A percentile compares a stretch with the other conserved stretches of the same genome.
phyloP scores from a whole-genome alignment of 106 monocot species.

The Allium fistulosum region DNA sequence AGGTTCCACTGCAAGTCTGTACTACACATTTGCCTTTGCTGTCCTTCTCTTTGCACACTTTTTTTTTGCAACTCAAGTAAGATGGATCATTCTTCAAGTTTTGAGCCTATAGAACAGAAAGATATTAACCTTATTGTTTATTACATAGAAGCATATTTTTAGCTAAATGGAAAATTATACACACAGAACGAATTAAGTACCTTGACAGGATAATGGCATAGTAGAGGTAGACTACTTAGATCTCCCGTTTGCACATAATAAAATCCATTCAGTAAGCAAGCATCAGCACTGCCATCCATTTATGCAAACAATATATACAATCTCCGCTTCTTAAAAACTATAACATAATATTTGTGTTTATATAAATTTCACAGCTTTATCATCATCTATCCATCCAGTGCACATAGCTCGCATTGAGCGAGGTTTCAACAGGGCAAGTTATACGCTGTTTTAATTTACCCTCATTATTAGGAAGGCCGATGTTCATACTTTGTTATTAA shows the following conservation, averaged over 20 bases:
- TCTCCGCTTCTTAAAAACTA: not conserved
- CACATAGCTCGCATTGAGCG: not conserved
- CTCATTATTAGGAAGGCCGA: too few relatives aligned
- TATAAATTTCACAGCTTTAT: not conserved
- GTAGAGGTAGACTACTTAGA: constrained; percentile 49
- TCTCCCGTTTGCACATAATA: constrained; percentile 64
- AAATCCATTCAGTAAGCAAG: constrained; percentile 33
- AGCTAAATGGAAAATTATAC: not conserved
- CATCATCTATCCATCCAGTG: not conserved
- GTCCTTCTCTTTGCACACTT: constrained; percentile 19
- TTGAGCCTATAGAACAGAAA: constrained; percentile 41
- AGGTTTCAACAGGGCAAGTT: too few relatives aligned
- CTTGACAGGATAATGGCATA: constrained; percentile 90
- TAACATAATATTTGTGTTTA: not conserved
- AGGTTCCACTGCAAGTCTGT: constrained; percentile 37
- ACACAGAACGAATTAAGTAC: constrained; percentile 10
- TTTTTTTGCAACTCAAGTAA: constrained; percentile 41
- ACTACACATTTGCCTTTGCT: constrained; percentile 18
- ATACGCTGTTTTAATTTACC: too few relatives aligned
- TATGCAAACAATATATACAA: not conserved
- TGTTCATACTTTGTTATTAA: too few relatives aligned
- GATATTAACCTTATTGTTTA: not conserved
- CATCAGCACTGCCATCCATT: constrained; percentile 16
- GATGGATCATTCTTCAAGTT: constrained; percentile 47
- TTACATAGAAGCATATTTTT: not conserved